Base-by-base conservation (phyloP, 306 rosid species). In the Quercus alba region DNA sequence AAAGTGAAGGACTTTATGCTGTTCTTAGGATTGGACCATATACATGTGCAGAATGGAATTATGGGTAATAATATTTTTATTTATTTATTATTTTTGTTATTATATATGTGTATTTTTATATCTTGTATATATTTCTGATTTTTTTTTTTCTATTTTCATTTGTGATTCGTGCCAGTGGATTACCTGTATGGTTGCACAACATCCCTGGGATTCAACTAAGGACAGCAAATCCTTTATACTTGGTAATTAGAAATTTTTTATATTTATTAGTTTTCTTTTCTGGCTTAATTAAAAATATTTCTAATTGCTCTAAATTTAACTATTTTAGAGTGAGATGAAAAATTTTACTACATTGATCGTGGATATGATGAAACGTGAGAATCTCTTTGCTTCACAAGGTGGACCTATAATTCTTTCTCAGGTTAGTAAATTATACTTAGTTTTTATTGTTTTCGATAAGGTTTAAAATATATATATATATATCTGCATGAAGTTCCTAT, bases 1-100 rank as follows among this genome's bases (percentile, higher is more conserved):
- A 80, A 49, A 3, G 57, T 3, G 75, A 62, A 58, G 85, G 87
- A 0, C 84, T 82, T 1, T 21, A 75, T 69, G 85, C 74, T 30
- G 62, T 84, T 75, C 90, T 88, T 51, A 75, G 90, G 18, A 88
- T 88, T 74, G 88, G 92, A 23, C 92, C 92, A n/a, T 86, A 88
- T 15, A 80, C 81, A 1, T 85, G 91, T 66, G 89, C 83, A 0
- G 91, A 88, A 58, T 88, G 88, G 92, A 84, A 86, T 66, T 89
- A 82, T 4, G 92, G 92, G 86, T 84, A 88, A 58, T 12, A 49
- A 3, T 12, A 11, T 49, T 12, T 69, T 4, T 10, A 0, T 21
- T 56, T 3, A 14, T 51, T 33, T 5, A 33, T 33, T 5, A 5
- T 33, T 11, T 13, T 20, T 59, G 20, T 79, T 6, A 10, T 41